These are phyloP conservation scores for Sparassis latifolia DNA, from an alignment of 1,284 basidiomycete species.

Conservation along the genomic window DNA sequence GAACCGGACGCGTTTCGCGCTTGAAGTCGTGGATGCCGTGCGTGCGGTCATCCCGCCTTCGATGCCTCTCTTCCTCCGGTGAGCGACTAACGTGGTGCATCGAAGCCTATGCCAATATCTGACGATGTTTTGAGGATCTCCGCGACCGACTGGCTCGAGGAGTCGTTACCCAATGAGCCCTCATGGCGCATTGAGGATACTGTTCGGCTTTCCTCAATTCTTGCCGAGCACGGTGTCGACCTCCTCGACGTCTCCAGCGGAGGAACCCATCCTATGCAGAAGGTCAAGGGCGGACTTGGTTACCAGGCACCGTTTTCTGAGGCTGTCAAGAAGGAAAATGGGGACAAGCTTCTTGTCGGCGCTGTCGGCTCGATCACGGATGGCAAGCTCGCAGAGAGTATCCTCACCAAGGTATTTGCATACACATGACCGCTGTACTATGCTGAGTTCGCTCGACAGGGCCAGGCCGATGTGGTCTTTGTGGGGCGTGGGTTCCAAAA, in stretches of 20 bases:
- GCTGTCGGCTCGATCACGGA: conserved; percentile 45
- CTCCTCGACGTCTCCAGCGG: conserved; percentile 53
- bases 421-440: not conserved
- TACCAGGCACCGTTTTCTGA: conserved; percentile 40
- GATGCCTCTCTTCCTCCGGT: conserved; percentile 69
- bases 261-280: conserved; percentile 38
- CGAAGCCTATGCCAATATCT: not conserved
- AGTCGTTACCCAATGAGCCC: conserved; percentile 27
- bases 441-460: conserved; percentile 12
- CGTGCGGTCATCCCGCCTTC: conserved; percentile 43
- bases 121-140: conserved; percentile 34
- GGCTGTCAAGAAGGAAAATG: conserved; percentile 34
- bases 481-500: conserved; percentile 47
- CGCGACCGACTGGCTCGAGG: conserved; percentile 53
- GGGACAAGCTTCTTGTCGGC: conserved; percentile 34
- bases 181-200: conserved; percentile 53
- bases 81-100: conserved; percentile 10
- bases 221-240: conserved; percentile 48
- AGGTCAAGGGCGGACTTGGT: conserved; percentile 9
- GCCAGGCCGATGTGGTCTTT: conserved; percentile 30
- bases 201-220: conserved; percentile 37
- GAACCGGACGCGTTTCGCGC: conserved; percentile 43
- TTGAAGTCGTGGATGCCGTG: conserved; percentile 43
- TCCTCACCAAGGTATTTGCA: conserved; percentile 21
- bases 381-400: conserved; percentile 46